Evolutionary conservation across 495 filamentous ascomycete genomes (phyloP).

Genomic region (Apodospora peruviana): DNA sequence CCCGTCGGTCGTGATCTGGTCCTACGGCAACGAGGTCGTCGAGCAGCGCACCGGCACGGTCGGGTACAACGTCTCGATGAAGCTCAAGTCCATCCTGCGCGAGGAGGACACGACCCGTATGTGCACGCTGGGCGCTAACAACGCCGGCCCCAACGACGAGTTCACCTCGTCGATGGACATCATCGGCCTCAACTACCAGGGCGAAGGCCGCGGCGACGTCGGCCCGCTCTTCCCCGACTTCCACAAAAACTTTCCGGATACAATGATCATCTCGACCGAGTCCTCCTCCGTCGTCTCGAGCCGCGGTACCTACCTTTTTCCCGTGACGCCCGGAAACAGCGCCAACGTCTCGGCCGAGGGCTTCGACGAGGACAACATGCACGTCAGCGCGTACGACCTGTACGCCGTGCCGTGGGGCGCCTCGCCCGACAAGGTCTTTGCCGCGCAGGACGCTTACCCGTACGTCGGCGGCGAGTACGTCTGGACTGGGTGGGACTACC

Average conservation of each 20-base stretch:
- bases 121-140: slow-evolving; percentile 33
- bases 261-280: slow-evolving; percentile 40
- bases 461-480: slow-evolving; percentile 46
- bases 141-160: slow-evolving; percentile 20
- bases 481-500: slow-evolving; percentile 47
- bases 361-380: slow-evolving; percentile 19
- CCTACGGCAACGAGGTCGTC: slow-evolving; percentile 42
- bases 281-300: slow-evolving; percentile 36
- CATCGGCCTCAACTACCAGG: slow-evolving; percentile 45
- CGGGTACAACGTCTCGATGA: slow-evolving; percentile 21
- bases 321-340: slow-evolving; percentile 33
- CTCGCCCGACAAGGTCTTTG: slow-evolving; percentile 44
- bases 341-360: slow-evolving; percentile 14
- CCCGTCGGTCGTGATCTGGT: slow-evolving; percentile 45
- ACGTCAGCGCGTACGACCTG: slow-evolving; percentile 44
- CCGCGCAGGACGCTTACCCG: slow-evolving; percentile 31
- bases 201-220: slow-evolving; percentile 33
- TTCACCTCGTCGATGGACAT: slow-evolving; percentile 35
- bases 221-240: slow-evolving; percentile 16
- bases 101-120: slow-evolving; percentile 38
- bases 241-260: slow-evolving; percentile 35
- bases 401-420: slow-evolving; percentile 37
- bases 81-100: slow-evolving; percentile 28
- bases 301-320: slow-evolving; percentile 46
- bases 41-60: slow-evolving; percentile 27